Evolutionary conservation across 129 eudicot genomes (phyloP).

Genomic region (Logfia minima): DNA sequence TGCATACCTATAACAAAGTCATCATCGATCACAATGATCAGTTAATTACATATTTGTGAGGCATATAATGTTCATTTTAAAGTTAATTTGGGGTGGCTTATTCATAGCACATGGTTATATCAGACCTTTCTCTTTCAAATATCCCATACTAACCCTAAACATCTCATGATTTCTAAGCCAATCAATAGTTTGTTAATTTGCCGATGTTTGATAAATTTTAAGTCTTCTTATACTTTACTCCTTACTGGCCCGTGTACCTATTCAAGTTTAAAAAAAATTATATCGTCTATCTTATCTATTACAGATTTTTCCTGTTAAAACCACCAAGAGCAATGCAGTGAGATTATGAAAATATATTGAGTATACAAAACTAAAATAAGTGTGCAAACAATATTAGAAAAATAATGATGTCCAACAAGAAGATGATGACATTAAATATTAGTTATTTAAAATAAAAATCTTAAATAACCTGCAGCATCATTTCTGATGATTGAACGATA

Average conservation of each 20-base stretch:
- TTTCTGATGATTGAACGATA: background rate
- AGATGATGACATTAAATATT: background rate
- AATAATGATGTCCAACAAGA: background rate
- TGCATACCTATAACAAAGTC: background rate
- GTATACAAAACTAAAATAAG: background rate
- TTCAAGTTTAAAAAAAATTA: background rate
- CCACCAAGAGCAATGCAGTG: conserved; percentile 4
- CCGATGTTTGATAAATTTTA: background rate
- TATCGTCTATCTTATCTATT: background rate
- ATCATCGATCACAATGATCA: conserved; percentile 7
- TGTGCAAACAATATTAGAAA: background rate
- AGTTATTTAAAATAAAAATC: too few relatives aligned
- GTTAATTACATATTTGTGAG: conserved; percentile 1
- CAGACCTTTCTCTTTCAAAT: background rate
- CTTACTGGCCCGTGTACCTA: conserved; percentile 2
- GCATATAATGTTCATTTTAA: background rate
- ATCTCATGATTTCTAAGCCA: background rate
- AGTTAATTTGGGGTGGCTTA: background rate
- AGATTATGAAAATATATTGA: background rate
- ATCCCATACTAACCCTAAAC: background rate
- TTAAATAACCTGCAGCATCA: background rate
- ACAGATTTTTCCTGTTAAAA: background rate
- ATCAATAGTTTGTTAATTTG: background rate
- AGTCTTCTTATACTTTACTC: conserved; percentile 3
- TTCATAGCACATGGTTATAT: background rate